Percentiles rank a stretch among this genome's conserved stretches.
Evolutionary conservation across 108 stramenopile species (phyloP).

Genomic region (Schizochytrium sp.): DNA sequence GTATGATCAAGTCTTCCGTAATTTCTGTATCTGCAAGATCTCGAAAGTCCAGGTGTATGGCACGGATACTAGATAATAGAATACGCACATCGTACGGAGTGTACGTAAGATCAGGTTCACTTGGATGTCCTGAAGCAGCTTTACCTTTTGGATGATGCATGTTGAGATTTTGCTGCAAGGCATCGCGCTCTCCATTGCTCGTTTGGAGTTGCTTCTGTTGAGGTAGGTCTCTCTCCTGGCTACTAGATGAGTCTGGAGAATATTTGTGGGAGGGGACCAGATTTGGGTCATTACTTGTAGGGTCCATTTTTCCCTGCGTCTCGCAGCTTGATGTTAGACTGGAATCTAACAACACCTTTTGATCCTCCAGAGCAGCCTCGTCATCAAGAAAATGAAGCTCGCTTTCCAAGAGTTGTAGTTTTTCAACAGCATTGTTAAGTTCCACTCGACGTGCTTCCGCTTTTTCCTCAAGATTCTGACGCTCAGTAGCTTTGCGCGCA

Average conservation of each 20-base stretch:
- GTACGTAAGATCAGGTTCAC: no score
- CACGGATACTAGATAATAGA: background rate
- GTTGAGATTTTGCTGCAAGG: background rate
- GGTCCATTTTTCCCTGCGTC: no score
- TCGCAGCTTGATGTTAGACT: no score
- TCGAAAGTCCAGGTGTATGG: background rate
- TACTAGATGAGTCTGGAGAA: no score
- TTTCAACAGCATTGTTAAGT: background rate
- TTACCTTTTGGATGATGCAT: no score
- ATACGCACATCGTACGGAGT: background rate
- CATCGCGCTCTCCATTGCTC: background rate
- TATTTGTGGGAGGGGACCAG: no score
- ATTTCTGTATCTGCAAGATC: background rate
- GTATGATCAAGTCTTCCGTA: background rate
- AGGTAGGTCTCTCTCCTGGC: no score
- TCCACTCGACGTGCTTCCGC: background rate
- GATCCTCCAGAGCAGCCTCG: background rate
- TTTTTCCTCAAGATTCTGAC: background rate
- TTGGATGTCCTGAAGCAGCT: no score
- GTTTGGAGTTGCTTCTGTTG: background rate
- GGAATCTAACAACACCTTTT: no score
- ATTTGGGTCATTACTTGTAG: no score
- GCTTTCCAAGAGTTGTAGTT: background rate
- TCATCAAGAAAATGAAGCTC: background rate
- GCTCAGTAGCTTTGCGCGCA: background rate